Conservation (phyloP, 2,329 filamentous ascomycete species). For the Ciborinia camelliae region DNA sequence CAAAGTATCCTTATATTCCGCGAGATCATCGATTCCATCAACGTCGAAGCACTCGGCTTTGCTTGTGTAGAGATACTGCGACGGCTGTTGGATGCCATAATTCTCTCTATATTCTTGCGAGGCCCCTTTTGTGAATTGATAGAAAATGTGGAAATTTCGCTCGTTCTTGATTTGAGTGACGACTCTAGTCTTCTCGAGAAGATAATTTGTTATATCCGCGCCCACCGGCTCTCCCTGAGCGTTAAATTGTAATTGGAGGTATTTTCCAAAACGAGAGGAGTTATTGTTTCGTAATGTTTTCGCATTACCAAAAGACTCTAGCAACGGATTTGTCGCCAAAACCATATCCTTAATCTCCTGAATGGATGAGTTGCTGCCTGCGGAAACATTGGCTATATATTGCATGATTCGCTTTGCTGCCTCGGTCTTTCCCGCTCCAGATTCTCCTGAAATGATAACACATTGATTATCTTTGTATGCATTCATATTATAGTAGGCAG, state of each 20-base stretch:
- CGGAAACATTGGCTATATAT: conserved; percentile 96
- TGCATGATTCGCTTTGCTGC: conserved; percentile 99
- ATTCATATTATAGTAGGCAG: conserved; percentile 99
- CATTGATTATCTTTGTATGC: conserved; percentile 99
- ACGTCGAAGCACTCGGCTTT: conserved; percentile 93
- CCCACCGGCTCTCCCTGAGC: conserved; percentile 85
- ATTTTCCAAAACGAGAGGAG: conserved; percentile 97
- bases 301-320: conserved; percentile 97
- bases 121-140: conserved; percentile 95
- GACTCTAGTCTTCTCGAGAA: conserved; percentile 92
- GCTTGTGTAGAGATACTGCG: conserved; percentile 92
- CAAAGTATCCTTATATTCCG: conserved; percentile 85
- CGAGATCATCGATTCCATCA: conserved; percentile 84
- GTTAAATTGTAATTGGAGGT: conserved; percentile 97
- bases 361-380: conserved; percentile 68
- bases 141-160: conserved; percentile 99
- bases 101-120: conserved; percentile 79
- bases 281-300: conserved; percentile 99
- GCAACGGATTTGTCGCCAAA: conserved; percentile 90
- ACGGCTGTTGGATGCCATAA: conserved; percentile 88
- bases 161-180: conserved; percentile 94
- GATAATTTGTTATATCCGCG: conserved; percentile 96
- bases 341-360: conserved; percentile 99
- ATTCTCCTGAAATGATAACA: conserved; percentile 98
- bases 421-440: conserved; percentile 96